Evolutionary conservation across 176 grass and related monocot genomes (phyloP), one percentile per base, ranked within the genome.

Genomic region (Rhynchospora tenuis): DNA sequence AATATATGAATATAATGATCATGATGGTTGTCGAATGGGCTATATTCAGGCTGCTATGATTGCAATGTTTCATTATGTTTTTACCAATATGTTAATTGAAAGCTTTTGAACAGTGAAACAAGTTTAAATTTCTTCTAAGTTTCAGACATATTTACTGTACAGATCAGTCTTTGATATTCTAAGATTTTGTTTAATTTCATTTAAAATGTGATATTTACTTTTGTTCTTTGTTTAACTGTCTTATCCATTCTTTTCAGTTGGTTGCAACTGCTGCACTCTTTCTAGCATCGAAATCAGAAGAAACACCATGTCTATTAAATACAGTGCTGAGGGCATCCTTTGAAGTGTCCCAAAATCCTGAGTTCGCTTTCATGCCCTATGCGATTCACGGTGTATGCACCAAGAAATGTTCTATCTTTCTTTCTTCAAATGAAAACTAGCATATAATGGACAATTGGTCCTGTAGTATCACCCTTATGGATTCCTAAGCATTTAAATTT

Each of bases 211-310:
- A 54, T 84, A 11, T 56, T 58, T 48, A 74, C 78, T 88, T 10
- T 80, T 72, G 20, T 38, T 38, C 11, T 51, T 12, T n/a, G n/a
- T n/a, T 19, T 46, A 46, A 47, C 43, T 73, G n/a, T 73, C 50
- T 83, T 54, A 23, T 54, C 58, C 6, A 75, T 58, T 83, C 33
- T 68, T 65, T 81, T 85, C 86, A 97, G 94, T 80, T 97, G 83
- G 80, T 97, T 89, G 90, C 91, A 7, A 97, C 94, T 54, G 88
- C 94, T 80, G 90, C 91, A 56, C 78, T 97, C 65, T 97, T 97
- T 88, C 66, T 94, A 59, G 73, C 91, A 65, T 31, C 94, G 43
- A 97, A 97, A 83, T 88, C 90, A 62, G 94, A 97, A 88, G 94
- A 94, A 86, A 90, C 88, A 33, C 59, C 90, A 27, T 90, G 94